Conservation (phyloP, 2,329 filamentous ascomycete species). For the Aspergillus proliferans region DNA sequence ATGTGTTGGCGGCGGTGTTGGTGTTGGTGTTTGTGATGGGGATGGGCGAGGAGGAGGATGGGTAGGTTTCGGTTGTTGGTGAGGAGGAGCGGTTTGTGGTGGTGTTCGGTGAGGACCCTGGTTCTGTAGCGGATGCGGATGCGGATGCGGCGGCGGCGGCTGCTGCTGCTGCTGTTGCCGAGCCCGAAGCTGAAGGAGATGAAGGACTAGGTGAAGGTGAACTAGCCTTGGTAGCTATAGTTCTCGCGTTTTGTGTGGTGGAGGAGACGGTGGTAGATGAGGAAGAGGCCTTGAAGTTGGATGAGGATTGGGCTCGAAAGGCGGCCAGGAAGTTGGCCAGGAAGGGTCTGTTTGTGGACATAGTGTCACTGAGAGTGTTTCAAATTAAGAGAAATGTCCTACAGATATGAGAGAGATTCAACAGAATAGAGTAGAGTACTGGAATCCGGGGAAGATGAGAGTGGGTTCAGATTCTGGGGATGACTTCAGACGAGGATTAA, state of each 20-base stretch:
- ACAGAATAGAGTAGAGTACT: too few species aligned
- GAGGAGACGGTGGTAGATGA: constrained; percentile 24
- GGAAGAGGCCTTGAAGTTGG: constrained; percentile 52
- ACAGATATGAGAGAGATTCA: background rate
- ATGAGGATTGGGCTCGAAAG: constrained; percentile 54
- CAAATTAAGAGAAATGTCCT: background rate
- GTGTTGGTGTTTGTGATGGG: constrained; percentile 17
- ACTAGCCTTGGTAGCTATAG: background rate
- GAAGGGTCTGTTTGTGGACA: constrained; percentile 62
- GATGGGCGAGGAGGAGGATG: constrained; percentile 28
- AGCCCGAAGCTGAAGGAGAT: too few species aligned
- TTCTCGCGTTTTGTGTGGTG: constrained; percentile 2
- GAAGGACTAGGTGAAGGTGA: background rate
- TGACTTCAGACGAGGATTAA: constrained; percentile 1
- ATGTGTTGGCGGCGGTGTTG: constrained; percentile 28
- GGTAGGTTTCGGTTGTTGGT: constrained; percentile 33
- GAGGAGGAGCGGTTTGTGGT: constrained; percentile 21
- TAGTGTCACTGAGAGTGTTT: constrained; percentile 24
- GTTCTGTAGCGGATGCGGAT: constrained; percentile 10
- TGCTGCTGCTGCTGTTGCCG: constrained; percentile 19
- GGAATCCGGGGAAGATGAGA: constrained; percentile 1
- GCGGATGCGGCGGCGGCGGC: constrained; percentile 28
- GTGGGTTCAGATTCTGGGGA: background rate
- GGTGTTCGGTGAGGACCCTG: constrained; percentile 25
- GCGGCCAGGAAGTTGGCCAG: constrained; percentile 62